Conservation (phyloP, 768 basidiomycete species). For the Butyriboletus loyo region DNA sequence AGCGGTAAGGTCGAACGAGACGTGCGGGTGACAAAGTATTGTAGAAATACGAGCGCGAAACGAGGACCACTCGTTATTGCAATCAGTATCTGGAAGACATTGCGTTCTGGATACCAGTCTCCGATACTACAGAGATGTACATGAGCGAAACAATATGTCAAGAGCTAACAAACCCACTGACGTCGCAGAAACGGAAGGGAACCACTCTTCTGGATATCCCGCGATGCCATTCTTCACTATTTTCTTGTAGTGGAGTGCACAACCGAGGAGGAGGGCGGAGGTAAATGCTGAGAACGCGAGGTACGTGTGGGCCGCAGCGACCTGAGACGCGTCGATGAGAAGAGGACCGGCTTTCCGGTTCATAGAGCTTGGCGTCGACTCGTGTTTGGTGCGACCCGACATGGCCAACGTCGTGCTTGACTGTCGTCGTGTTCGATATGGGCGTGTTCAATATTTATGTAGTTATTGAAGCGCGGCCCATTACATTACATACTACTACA, state of each 20-base stretch:
- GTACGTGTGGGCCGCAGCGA: conserved; percentile 64
- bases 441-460: no score
- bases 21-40: conserved; percentile 56
- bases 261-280: conserved; percentile 61
- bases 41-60: conserved; percentile 60
- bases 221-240: conserved; percentile 85
- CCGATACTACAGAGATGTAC: conserved; percentile 59
- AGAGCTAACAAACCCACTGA: conserved; percentile 33
- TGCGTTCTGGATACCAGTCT: conserved; percentile 87
- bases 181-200: conserved; percentile 87
- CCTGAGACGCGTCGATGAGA: conserved; percentile 43
- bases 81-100: conserved; percentile 83
- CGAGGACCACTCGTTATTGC: conserved; percentile 85
- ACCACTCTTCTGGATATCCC: conserved; percentile 85
- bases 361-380: background rate
- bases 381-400: conserved; percentile 17
- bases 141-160: background rate
- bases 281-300: conserved; percentile 66
- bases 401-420: conserved; percentile 5
- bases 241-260: conserved; percentile 71
- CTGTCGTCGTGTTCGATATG: background rate
- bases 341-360: conserved; percentile 13
- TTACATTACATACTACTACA: no score
- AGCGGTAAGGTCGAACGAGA: conserved; percentile 42
- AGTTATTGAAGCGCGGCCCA: no score